phyloP scores from a whole-genome alignment of 305 asterid species.

The Withania somnifera region DNA sequence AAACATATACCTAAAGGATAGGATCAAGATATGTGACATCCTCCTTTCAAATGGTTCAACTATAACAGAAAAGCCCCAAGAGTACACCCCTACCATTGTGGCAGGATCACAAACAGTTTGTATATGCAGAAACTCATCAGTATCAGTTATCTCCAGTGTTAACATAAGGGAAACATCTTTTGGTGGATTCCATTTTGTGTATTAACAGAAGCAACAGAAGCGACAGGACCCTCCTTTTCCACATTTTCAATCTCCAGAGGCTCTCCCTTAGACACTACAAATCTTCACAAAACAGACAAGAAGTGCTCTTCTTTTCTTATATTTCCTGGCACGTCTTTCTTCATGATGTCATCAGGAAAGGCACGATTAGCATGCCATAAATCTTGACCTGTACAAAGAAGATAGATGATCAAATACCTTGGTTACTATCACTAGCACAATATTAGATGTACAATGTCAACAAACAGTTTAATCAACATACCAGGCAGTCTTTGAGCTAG shows the following conservation, averaged over 20 bases:
- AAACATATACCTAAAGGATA: conserved; percentile 65
- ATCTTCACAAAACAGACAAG: conserved; percentile 80
- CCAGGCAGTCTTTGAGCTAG: conserved; percentile 86
- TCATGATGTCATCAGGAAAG: conserved; percentile 82
- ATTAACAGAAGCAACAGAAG: conserved; percentile 81
- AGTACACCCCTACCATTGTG: conserved; percentile 84
- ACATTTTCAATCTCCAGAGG: conserved; percentile 76
- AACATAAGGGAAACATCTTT: conserved; percentile 89
- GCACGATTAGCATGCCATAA: conserved; percentile 83
- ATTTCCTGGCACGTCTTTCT: conserved; percentile 97
- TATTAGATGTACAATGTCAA: background rate
- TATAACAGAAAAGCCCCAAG: conserved; percentile 88
- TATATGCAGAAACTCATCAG: conserved; percentile 85
- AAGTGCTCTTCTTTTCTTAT: conserved; percentile 96
- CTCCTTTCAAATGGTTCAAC: conserved; percentile 94
- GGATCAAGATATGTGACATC: conserved; percentile 99
- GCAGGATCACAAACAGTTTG: conserved; percentile 96
- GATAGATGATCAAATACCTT: conserved; percentile 1
- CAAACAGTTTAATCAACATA: conserved; percentile 26
- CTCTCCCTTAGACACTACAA: conserved; percentile 78
- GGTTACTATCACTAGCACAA: background rate
- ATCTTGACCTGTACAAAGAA: conserved; percentile 45
- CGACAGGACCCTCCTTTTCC: conserved; percentile 93
- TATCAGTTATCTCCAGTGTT: conserved; percentile 90
- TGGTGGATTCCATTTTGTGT: conserved; percentile 92